Base-by-base conservation (phyloP, 768 basidiomycete species). In the Lactarius hengduanensis region DNA sequence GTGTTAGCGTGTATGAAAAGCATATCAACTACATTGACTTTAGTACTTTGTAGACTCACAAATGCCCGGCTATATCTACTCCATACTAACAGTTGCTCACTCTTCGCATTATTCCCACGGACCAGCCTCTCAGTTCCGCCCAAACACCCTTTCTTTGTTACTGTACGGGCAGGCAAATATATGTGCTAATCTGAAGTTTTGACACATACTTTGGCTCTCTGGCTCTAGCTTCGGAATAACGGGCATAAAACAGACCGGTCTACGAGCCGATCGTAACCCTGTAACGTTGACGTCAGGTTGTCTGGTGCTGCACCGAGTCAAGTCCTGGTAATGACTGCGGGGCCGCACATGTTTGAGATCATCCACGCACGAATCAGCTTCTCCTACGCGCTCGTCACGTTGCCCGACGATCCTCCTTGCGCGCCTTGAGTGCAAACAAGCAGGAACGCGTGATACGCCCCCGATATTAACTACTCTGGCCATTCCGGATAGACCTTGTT, bases 401-500 rank as follows among this genome's bases (percentile, higher is more conserved):
- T 22, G 59, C 32, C 57, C 57, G 55, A 53, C 57, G 45, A 36
- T 63, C 32, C 40, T 38, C 50, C 41, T 38, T 59, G n/a, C 9
- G 30, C 41, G 10, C 57, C 57, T 13, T 45, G 47, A 0, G 61
- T 53, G 32, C 50, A 63, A 2, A 53, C 32, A 15, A 59, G 8
- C 18, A 67, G 53, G 15, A 63, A 67, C 22, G 26, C 11, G 34
- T 59, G 9, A n/a, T 56, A 60, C 32, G 28, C 34, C 9, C 34
- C 34, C 8, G 34, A 34, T 0, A 34, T 34, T 0, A 34, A 34
- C 8, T 34, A 32, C 34, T 36, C 65, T 18, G 66, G 45, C 62
- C 62, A 67, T 40, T 60, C 59, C 43, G 55, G 68, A 54, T 56
- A 63, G 26, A 69, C 26, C 54, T 43, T 66, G 43, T 43, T 30